These are phyloP conservation scores for Elsinoe necatrix DNA, from an alignment of 2,329 filamentous ascomycete species.

Conservation along the genomic window DNA sequence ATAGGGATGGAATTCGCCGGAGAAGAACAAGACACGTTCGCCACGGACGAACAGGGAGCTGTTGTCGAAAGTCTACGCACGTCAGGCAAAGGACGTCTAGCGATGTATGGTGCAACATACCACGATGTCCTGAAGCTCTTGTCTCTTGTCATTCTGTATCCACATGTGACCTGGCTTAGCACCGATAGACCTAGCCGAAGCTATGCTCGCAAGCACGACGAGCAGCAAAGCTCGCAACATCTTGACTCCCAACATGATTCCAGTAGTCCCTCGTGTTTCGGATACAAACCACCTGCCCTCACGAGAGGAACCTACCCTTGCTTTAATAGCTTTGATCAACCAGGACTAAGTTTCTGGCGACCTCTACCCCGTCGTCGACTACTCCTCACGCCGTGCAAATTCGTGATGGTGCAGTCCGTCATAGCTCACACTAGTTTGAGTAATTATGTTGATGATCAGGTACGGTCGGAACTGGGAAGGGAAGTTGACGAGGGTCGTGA, in stretches of 20 bases:
- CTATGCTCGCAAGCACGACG: conserved; percentile 1
- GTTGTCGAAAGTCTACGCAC: conserved; percentile 7
- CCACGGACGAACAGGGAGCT: conserved; percentile 59
- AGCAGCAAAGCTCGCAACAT: neutral
- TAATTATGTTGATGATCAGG: conserved; percentile 5
- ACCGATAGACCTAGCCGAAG: conserved; percentile 13
- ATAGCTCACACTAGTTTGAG: conserved; percentile 5
- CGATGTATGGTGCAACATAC: neutral
- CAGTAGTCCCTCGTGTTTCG: neutral
- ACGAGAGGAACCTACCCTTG: neutral
- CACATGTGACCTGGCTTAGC: conserved; percentile 7
- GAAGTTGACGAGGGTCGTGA: conserved; percentile 6
- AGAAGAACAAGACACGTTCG: conserved; percentile 62
- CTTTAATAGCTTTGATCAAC: neutral
- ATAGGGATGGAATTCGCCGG: conserved; percentile 66
- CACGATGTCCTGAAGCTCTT: conserved; percentile 11
- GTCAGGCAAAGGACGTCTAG: neutral
- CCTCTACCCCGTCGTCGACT: neutral
- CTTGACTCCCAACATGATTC: conserved; percentile 6
- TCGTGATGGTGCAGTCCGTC: conserved; percentile 12
- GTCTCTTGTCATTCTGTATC: conserved; percentile 11
- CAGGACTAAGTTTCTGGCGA: neutral
- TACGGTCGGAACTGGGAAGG: conserved; percentile 9
- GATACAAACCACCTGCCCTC: neutral
- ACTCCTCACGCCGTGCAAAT: conserved; percentile 8